Percentiles rank a stretch among this genome's conserved stretches.
Evolutionary conservation across 179 eudicot genomes (phyloP).

Genomic region (Beta macrorhiza): DNA sequence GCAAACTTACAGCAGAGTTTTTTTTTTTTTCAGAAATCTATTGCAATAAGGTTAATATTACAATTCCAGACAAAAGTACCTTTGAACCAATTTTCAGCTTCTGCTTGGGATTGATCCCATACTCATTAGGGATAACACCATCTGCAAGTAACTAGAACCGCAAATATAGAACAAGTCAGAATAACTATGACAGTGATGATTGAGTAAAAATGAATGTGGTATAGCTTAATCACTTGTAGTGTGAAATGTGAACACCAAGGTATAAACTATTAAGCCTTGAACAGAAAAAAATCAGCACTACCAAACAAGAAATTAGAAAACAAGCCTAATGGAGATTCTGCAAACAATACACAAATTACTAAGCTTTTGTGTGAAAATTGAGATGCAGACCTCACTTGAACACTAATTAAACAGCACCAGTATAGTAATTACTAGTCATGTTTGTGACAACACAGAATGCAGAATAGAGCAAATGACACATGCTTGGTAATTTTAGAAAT

Average conservation of each 20-base stretch:
- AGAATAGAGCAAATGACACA: not conserved
- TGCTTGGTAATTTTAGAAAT: not conserved
- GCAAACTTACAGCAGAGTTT: constrained; percentile 5
- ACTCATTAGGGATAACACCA: constrained; percentile 97
- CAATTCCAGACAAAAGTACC: constrained; percentile 39
- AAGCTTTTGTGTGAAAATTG: not conserved
- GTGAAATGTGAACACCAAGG: not conserved
- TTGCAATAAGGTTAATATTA: not conserved
- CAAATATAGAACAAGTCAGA: constrained; percentile 23
- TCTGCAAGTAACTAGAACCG: constrained; percentile 84
- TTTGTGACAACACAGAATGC: not conserved
- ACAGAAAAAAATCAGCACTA: too few species aligned
- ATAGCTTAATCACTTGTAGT: not conserved
- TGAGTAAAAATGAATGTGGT: not conserved
- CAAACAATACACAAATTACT: not conserved
- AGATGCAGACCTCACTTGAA: not conserved
- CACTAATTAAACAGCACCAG: not conserved
- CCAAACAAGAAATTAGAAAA: constrained; percentile 6
- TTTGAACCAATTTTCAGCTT: constrained; percentile 94
- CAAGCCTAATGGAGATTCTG: not conserved
- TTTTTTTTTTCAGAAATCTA: not conserved
- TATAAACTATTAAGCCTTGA: not conserved
- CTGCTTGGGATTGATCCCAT: constrained; percentile 92
- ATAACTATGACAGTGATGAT: not conserved
- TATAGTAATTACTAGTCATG: not conserved